These are phyloP conservation scores for Curvularia verruculosa DNA, from an alignment of 2,329 filamentous ascomycete species.

Conservation along the genomic window DNA sequence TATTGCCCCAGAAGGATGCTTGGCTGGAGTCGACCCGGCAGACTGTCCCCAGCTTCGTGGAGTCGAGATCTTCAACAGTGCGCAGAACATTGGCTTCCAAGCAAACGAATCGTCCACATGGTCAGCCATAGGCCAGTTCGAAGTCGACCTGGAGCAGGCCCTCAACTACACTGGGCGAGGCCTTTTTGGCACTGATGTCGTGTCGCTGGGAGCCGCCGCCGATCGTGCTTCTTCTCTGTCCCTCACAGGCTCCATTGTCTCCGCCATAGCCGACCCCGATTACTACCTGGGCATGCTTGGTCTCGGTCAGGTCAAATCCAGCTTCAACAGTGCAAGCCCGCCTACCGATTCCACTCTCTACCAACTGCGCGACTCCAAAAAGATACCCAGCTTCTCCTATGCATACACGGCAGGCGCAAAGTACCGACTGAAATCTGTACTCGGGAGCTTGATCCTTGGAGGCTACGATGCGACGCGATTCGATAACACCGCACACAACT, in stretches of 20 bases:
- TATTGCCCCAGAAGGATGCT: constrained; percentile 45
- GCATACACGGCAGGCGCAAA: constrained; percentile 46
- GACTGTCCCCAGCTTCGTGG: constrained; percentile 42
- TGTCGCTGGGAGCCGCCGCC: constrained; percentile 34
- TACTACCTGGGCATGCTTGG: constrained; percentile 43
- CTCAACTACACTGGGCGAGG: constrained; percentile 37
- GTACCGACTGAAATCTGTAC: constrained; percentile 42
- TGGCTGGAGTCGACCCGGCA: constrained; percentile 32
- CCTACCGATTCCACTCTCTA: constrained; percentile 37
- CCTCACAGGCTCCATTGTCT: constrained; percentile 39
- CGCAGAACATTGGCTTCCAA: constrained; percentile 42
- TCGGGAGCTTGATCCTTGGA: constrained; percentile 49
- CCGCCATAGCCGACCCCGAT: constrained; percentile 35
- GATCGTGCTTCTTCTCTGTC: constrained; percentile 24
- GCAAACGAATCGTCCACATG: constrained; percentile 38
- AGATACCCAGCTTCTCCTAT: constrained; percentile 46
- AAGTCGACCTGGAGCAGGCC: constrained; percentile 36
- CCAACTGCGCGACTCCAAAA: constrained; percentile 34
- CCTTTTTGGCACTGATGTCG: constrained; percentile 43
- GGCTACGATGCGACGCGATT: constrained; percentile 52
- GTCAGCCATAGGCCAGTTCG: constrained; percentile 44
- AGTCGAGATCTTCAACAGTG: constrained; percentile 37
- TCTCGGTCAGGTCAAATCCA: constrained; percentile 37
- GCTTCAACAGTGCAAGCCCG: constrained; percentile 37
- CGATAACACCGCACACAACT: constrained; percentile 35